Base-by-base conservation (phyloP, 2,329 filamentous ascomycete genomes). In the Amphichorda felina region DNA sequence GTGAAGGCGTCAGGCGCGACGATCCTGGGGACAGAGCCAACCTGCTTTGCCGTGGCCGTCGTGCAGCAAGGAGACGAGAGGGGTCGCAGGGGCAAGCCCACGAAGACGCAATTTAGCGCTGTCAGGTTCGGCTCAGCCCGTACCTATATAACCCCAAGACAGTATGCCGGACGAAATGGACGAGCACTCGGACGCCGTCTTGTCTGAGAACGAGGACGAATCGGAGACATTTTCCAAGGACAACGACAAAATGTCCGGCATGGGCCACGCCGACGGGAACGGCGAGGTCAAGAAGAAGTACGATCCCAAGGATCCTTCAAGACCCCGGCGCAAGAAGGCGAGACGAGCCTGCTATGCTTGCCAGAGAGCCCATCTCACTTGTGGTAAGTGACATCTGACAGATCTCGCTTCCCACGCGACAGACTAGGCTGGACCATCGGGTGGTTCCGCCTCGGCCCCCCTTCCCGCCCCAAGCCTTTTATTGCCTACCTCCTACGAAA, bases 321-420 rank as follows among this genome's bases (percentile, higher is more conserved):
- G 91, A 40, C 89, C 91, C 14, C 72, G 88, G 47, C 76, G 91
- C 51, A 98, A 96, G 69, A 98, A 98, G 71, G 91, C 91, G 26
- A 76, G 89, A 47, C 74, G 91, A 57, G 91, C 91, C 39, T 98
- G 91, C 60, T 94, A 82, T 72, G 89, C 91, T 43, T 98, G 91
- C 61, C 91, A 98, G 64, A 74, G 89, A 60, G 91, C 91, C 43
- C 91, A 98, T 72, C 67, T 98, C 56, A 98, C 91, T 45, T 98
- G 91, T 67, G 89, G 91, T 96, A 82, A 73, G 88, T 78, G 43
- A 39, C 22, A 26, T 33, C 9, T 15, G 31, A 24, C 31, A 21
- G 11, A 21, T 11, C 9, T 22, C n/a, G n/a, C n/a, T n/a, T n/a
- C n/a, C n/a, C n/a, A n/a, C n/a, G n/a, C n/a, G n/a, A n/a, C n/a